Evolutionary conservation across 208 protist species (phyloP).

Genomic region (Trypanosoma grayi): DNA sequence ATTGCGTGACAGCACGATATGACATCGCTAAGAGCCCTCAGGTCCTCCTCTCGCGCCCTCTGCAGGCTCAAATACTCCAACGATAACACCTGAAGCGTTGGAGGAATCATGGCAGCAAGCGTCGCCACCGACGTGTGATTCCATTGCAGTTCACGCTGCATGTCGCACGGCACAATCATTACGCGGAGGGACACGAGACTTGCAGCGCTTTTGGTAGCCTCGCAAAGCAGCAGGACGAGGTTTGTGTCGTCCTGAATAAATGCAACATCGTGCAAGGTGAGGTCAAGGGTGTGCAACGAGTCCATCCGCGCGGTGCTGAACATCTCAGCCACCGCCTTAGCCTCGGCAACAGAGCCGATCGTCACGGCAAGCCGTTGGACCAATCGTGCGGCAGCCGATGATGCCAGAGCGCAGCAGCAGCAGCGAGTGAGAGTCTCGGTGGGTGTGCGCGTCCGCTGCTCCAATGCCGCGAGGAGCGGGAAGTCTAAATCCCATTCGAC

Average conservation of each 20-base stretch:
- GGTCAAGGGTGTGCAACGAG: slow-evolving; percentile 24
- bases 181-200: slow-evolving; percentile 12
- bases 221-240: slow-evolving; percentile 4
- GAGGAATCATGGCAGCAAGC: slow-evolving; percentile 29
- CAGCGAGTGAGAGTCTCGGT: slow-evolving; percentile 1
- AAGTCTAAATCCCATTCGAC: slow-evolving; percentile 48
- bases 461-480: neutral
- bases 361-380: slow-evolving; percentile 8
- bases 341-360: slow-evolving; percentile 13
- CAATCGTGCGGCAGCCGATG: slow-evolving; percentile 12
- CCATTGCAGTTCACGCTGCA: slow-evolving; percentile 10
- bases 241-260: slow-evolving; percentile 7
- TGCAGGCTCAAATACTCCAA: slow-evolving; percentile 36
- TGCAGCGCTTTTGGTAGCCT: neutral
- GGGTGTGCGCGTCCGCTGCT: neutral
- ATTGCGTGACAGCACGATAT: slow-evolving; percentile 25
- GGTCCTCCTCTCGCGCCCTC: slow-evolving; percentile 16
- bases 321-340: slow-evolving; percentile 1
- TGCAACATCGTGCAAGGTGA: slow-evolving; percentile 28
- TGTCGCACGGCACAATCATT: slow-evolving; percentile 28
- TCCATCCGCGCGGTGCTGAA: slow-evolving; percentile 3
- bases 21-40: slow-evolving; percentile 27
- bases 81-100: slow-evolving; percentile 21
- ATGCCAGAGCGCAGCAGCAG: slow-evolving; percentile 18
- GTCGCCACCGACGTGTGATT: slow-evolving; percentile 13